Evolutionary conservation across 177 flowering plant species (phyloP).

Genomic region (Vitis hybrid): DNA sequence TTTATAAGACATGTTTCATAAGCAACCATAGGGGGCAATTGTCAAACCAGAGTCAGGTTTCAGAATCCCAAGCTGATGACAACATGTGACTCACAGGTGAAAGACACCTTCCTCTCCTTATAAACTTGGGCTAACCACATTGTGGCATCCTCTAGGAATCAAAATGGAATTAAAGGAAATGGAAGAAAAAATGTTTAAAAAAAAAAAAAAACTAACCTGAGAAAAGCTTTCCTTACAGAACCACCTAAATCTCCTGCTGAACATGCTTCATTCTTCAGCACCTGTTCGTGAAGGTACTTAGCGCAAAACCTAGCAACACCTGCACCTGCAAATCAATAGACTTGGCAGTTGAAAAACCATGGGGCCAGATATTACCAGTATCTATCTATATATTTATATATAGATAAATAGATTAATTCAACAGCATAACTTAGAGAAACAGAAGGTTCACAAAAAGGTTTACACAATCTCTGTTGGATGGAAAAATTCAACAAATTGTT

Average conservation of each 20-base stretch:
- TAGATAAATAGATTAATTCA: no score
- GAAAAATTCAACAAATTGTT: no score
- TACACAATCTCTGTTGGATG: no score
- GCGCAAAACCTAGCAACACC: slow-evolving; percentile 91
- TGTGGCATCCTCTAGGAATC: background rate
- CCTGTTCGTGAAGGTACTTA: slow-evolving; percentile 84
- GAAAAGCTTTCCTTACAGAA: slow-evolving; percentile 68
- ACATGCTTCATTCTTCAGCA: slow-evolving; percentile 74
- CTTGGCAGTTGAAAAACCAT: background rate
- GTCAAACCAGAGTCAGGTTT: background rate
- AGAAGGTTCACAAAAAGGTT: no score
- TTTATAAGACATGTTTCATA: no score
- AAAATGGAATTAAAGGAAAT: background rate
- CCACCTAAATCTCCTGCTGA: slow-evolving; percentile 69
- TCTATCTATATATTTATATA: background rate
- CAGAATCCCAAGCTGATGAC: background rate
- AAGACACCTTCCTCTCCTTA: slow-evolving; percentile 1
- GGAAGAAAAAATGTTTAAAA: background rate
- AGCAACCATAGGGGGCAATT: background rate
- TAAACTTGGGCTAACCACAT: slow-evolving; percentile 4
- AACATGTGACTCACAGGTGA: slow-evolving; percentile 3
- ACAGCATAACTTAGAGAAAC: no score
- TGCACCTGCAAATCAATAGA: slow-evolving; percentile 52
- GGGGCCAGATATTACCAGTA: background rate
- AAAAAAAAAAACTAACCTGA: slow-evolving; percentile 51